phyloP scores from a whole-genome alignment of 805 yeast genomes.

The Monosporozyma solicola region DNA sequence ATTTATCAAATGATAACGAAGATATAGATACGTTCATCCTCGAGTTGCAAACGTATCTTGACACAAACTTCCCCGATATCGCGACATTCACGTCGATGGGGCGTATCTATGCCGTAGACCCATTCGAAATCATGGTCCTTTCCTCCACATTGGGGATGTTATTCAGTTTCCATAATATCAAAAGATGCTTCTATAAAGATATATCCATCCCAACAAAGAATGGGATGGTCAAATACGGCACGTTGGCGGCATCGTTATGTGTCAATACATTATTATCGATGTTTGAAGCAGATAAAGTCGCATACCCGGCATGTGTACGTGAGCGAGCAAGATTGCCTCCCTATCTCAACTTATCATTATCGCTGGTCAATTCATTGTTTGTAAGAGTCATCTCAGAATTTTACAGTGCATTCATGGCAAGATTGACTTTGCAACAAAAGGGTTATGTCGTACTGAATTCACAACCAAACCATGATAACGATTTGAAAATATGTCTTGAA shows the following conservation, averaged over 20 bases:
- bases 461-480: slow-evolving; percentile 6
- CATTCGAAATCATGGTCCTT: slow-evolving; percentile 17
- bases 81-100: slow-evolving; percentile 11
- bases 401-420: slow-evolving; percentile 17
- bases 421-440: slow-evolving; percentile 13
- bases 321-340: not conserved
- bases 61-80: slow-evolving; percentile 11
- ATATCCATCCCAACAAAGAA: slow-evolving; percentile 8
- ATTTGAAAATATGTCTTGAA: slow-evolving; percentile 1
- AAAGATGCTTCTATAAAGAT: slow-evolving; percentile 9
- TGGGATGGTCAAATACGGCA: slow-evolving; percentile 13
- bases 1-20: not conserved
- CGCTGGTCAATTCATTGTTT: slow-evolving; percentile 15
- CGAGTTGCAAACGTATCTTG: slow-evolving; percentile 11
- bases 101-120: slow-evolving; percentile 11
- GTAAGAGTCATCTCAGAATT: slow-evolving; percentile 18
- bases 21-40: slow-evolving; percentile 6
- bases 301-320: not conserved
- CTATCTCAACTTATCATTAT: slow-evolving; percentile 11
- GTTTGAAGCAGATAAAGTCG: slow-evolving; percentile 8
- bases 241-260: slow-evolving; percentile 13
- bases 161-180: slow-evolving; percentile 15
- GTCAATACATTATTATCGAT: slow-evolving; percentile 11
- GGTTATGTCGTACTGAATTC: slow-evolving; percentile 9
- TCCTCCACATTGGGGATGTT: slow-evolving; percentile 18